phyloP scores from a whole-genome alignment of 768 basidiomycete genomes.

The Dictyophora rubrovolvata region DNA sequence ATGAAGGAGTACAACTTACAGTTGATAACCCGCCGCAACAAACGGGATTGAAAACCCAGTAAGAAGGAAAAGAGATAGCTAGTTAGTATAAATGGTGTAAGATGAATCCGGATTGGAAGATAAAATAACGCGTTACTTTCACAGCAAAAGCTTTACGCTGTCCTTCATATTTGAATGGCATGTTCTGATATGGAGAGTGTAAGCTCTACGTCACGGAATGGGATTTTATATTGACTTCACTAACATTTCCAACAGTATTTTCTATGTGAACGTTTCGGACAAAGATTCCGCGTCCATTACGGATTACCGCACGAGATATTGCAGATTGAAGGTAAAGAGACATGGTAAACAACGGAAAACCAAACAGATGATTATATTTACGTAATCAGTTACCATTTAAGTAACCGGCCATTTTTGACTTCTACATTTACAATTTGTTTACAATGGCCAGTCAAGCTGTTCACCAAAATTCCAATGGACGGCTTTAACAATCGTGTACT shows the following conservation, averaged over 20 bases:
- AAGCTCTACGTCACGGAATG: too few species aligned
- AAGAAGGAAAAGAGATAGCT: constrained; percentile 33
- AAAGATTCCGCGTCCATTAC: constrained; percentile 35
- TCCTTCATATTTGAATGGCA: constrained; percentile 25
- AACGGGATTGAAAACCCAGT: constrained; percentile 62
- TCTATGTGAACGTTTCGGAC: constrained; percentile 37
- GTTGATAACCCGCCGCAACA: constrained; percentile 46
- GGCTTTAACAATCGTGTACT: constrained; percentile 75
- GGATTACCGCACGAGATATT: constrained; percentile 22
- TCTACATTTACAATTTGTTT: constrained; percentile 8
- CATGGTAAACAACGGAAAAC: not conserved
- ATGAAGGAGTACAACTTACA: constrained; percentile 39
- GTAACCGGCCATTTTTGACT: too few species aligned
- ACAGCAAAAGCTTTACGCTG: constrained; percentile 23
- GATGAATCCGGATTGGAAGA: not conserved
- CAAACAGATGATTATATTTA: not conserved
- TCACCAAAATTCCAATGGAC: constrained; percentile 86
- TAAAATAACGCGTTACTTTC: constrained; percentile 21
- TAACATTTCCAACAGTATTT: constrained; percentile 9
- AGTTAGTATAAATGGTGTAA: not conserved
- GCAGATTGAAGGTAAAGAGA: constrained; percentile 4
- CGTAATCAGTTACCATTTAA: not conserved
- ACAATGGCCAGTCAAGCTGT: constrained; percentile 70
- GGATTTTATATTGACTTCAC: not conserved
- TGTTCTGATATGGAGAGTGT: constrained; percentile 15